Evolutionary conservation across 371 early-diverging fungal genomes (phyloP).

Genomic region (Polyrhizophydium stewartii): DNA sequence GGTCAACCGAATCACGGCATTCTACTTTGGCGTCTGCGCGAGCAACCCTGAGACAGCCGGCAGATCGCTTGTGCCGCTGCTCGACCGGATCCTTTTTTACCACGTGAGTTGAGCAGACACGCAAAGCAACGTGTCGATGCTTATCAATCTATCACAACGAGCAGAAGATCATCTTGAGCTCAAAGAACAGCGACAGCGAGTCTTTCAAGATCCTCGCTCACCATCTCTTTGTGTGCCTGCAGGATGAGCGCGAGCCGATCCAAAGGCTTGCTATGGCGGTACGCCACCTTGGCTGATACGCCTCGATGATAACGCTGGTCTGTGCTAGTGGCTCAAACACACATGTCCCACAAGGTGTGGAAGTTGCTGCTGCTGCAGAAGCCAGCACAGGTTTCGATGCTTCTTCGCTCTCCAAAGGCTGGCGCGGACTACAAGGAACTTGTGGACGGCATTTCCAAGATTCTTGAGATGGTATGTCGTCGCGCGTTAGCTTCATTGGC

Average conservation of each 20-base stretch:
- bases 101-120: conserved; percentile 38
- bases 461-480: conserved; percentile 40
- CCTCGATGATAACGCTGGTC: too few species aligned
- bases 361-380: conserved; percentile 59
- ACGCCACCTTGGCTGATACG: too few species aligned
- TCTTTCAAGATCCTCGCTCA: conserved; percentile 62
- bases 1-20: conserved; percentile 32
- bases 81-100: conserved; percentile 60
- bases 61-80: conserved; percentile 28
- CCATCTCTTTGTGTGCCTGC: conserved; percentile 57
- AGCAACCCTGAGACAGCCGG: neutral
- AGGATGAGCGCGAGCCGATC: conserved; percentile 40
- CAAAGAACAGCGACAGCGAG: conserved; percentile 56
- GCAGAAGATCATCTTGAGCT: conserved; percentile 51
- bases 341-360: too few species aligned
- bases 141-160: conserved; percentile 4
- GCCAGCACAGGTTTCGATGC: conserved; percentile 35
- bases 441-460: conserved; percentile 56
- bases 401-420: conserved; percentile 33
- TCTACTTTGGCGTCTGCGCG: conserved; percentile 7
- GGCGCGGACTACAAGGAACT: conserved; percentile 47
- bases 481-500: too few species aligned
- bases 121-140: conserved; percentile 32
- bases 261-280: conserved; percentile 46
- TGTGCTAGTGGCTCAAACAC: too few species aligned